These are phyloP conservation scores for Letharia columbiana DNA, from an alignment of 495 filamentous ascomycete genomes.

Conservation along the genomic window DNA sequence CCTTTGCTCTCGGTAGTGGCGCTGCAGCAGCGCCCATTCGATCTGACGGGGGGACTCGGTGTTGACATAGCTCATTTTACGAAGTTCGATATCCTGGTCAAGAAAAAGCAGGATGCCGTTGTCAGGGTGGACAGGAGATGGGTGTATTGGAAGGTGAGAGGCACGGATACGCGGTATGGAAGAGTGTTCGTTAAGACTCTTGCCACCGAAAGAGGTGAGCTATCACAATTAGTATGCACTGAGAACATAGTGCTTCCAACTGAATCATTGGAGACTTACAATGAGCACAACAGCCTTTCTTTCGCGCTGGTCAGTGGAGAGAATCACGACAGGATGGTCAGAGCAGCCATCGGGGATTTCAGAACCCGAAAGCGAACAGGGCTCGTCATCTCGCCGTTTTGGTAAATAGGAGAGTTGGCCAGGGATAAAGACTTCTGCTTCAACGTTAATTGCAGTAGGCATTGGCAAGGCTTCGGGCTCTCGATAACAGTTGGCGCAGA, in stretches of 20 bases:
- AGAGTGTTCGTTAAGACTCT: background rate
- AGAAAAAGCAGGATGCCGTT: background rate
- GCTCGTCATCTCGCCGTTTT: background rate
- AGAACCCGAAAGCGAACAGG: background rate
- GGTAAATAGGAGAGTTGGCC: background rate
- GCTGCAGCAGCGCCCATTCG: background rate
- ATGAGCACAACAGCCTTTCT: background rate
- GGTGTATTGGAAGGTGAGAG: constrained; percentile 7
- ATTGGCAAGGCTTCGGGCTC: background rate
- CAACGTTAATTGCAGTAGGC: background rate
- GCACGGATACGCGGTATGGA: background rate
- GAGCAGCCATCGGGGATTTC: background rate
- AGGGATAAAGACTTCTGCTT: background rate
- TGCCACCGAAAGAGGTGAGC: constrained; percentile 6
- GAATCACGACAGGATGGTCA: constrained; percentile 6
- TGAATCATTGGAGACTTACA: background rate
- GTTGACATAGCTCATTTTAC: background rate
- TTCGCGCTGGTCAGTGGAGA: background rate
- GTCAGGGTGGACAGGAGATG: constrained; percentile 1
- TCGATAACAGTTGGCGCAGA: background rate
- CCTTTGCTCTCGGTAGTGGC: background rate
- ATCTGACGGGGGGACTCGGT: background rate
- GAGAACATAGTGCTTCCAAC: background rate
- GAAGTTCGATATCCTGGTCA: background rate
- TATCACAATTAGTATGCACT: background rate